Evolutionary conservation across 2,329 filamentous ascomycete genomes (phyloP).

Genomic region (Pseudogymnoascus sp.): DNA sequence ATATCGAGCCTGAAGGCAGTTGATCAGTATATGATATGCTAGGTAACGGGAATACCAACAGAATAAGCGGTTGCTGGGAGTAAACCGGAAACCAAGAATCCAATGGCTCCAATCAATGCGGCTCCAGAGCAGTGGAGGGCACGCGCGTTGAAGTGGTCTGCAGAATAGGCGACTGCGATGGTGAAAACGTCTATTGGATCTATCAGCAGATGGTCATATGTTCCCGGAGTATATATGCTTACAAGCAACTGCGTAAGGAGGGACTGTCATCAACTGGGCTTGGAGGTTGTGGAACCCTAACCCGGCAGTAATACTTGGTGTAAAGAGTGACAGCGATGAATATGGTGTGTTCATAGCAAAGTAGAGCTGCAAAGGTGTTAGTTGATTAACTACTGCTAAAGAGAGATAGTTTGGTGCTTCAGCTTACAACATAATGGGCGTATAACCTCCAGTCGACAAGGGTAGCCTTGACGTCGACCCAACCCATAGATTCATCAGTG

Average conservation of each 20-base stretch:
- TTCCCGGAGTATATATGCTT: conserved; percentile 9
- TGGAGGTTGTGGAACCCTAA: conserved; percentile 47
- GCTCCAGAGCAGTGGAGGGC: conserved; percentile 46
- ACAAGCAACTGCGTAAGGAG: conserved; percentile 57
- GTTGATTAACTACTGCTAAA: no score
- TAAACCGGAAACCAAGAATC: conserved; percentile 42
- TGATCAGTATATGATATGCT: no score
- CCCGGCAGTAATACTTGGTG: conserved; percentile 59
- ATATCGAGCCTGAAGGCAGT: no score
- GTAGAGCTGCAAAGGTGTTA: no score
- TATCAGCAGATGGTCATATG: no score
- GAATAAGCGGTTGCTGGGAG: no score
- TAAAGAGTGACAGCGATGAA: conserved; percentile 19
- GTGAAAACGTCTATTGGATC: conserved; percentile 35
- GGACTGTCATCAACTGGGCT: conserved; percentile 61
- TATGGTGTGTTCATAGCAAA: no score
- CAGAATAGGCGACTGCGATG: conserved; percentile 49
- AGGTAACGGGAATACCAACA: no score
- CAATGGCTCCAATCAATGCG: conserved; percentile 46
- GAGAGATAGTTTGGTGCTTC: no score
- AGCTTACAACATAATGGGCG: no score
- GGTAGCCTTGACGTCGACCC: no score
- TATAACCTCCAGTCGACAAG: no score
- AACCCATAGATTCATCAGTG: conserved; percentile 37
- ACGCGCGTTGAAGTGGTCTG: conserved; percentile 55